Percentiles rank a stretch among this genome's conserved stretches.
phyloP scores from a whole-genome alignment of 768 basidiomycete genomes.

The Paxillus ammoniavirescens region DNA sequence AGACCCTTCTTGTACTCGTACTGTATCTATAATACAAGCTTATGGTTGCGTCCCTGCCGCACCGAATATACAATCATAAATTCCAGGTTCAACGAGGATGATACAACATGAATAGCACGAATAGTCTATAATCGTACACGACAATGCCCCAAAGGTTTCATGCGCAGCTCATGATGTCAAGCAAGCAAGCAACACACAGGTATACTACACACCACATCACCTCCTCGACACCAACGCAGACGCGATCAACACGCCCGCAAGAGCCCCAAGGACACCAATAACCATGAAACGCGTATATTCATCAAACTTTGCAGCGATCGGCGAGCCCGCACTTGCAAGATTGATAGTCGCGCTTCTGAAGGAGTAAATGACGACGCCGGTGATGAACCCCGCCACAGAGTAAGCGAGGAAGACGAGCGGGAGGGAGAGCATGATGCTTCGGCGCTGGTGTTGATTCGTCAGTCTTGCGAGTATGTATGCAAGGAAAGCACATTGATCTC shows the following conservation, averaged over 20 bases:
- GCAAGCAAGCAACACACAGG: too few species aligned
- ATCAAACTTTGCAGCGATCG: conserved; percentile 45
- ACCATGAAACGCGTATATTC: conserved; percentile 64
- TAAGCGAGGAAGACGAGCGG: conserved; percentile 75
- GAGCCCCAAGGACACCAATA: conserved; percentile 60
- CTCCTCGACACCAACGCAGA: conserved; percentile 37
- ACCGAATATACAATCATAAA: too few species aligned
- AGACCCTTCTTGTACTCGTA: not conserved
- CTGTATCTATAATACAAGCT: not conserved
- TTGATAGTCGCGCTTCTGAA: conserved; percentile 50
- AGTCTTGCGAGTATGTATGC: not conserved
- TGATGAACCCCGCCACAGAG: conserved; percentile 65
- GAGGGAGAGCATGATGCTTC: conserved; percentile 62
- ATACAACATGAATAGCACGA: too few species aligned
- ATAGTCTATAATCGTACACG: not conserved
- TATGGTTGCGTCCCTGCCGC: too few species aligned
- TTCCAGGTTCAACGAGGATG: too few species aligned
- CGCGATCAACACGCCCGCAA: conserved; percentile 60
- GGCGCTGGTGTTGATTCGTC: conserved; percentile 32
- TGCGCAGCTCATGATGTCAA: too few species aligned
- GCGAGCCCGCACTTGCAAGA: conserved; percentile 30
- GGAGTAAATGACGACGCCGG: conserved; percentile 63
- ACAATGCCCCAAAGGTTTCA: not conserved
- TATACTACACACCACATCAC: conserved; percentile 2
- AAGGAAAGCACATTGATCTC: conserved; percentile 14